These are phyloP conservation scores for Calonectria pseudoreteaudii DNA, from an alignment of 2,329 filamentous ascomycete genomes.

Conservation along the genomic window DNA sequence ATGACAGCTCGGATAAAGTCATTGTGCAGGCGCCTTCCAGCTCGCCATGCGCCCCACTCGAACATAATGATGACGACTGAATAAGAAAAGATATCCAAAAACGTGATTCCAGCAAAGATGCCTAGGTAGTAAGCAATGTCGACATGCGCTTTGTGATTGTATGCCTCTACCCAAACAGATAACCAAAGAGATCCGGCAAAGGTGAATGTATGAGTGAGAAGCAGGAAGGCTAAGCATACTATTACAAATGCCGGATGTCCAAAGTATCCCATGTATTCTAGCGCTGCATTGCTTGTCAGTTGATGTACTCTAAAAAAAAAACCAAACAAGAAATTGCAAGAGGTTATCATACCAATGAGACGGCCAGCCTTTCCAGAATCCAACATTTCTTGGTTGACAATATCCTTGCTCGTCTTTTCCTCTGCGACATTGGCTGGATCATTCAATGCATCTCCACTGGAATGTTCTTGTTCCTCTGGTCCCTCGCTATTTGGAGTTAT, in stretches of 20 bases:
- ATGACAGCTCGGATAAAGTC: constrained; percentile 65
- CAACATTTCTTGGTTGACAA: constrained; percentile 61
- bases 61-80: constrained; percentile 59
- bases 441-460: constrained; percentile 45
- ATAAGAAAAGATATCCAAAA: constrained; percentile 57
- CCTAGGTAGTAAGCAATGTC: constrained; percentile 64
- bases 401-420: constrained; percentile 53
- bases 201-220: constrained; percentile 56
- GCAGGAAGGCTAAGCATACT: constrained; percentile 51
- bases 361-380: constrained; percentile 59
- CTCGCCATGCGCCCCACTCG: constrained; percentile 68
- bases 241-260: constrained; percentile 58
- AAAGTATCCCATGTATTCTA: constrained; percentile 65
- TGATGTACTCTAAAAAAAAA: neutral
- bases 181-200: constrained; percentile 62
- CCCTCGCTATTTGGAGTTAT: constrained; percentile 40
- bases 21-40: constrained; percentile 64
- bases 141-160: constrained; percentile 55
- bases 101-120: constrained; percentile 61
- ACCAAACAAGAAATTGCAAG: neutral
- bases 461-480: constrained; percentile 43
- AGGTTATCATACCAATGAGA: constrained; percentile 53
- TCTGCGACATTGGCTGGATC: constrained; percentile 48
- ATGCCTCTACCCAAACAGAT: constrained; percentile 66
- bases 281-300: constrained; percentile 45